Percentiles rank a stretch among this genome's conserved stretches.
Conservation (phyloP, 2,329 filamentous ascomycete genomes). For the Grosmannia huntii region DNA sequence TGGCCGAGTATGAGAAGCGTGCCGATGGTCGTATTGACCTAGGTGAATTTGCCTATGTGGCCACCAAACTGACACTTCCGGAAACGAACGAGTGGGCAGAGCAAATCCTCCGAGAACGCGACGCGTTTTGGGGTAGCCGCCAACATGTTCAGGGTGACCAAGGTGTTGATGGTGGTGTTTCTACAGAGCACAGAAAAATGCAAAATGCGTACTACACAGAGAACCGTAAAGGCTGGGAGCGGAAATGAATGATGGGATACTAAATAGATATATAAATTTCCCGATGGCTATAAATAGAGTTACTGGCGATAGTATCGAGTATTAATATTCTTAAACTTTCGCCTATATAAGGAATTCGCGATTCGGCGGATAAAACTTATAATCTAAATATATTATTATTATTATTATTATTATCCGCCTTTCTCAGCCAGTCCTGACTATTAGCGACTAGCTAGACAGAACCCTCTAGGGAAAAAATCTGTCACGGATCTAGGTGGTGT, state of each 20-base stretch:
- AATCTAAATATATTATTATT: too few relatives aligned
- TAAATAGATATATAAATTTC: neutral
- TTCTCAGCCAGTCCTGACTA: too few relatives aligned
- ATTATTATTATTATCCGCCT: too few relatives aligned
- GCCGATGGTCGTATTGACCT: conserved; percentile 55
- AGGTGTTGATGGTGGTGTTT: conserved; percentile 27
- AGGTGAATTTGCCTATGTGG: conserved; percentile 75
- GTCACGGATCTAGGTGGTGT: too few relatives aligned
- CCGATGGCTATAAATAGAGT: neutral
- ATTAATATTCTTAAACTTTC: too few relatives aligned
- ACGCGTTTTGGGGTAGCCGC: conserved; percentile 53
- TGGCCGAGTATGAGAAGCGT: conserved; percentile 86
- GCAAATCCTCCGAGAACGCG: conserved; percentile 63
- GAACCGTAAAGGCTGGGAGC: neutral
- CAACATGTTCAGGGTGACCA: conserved; percentile 33
- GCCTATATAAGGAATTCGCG: neutral
- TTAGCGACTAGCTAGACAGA: too few relatives aligned
- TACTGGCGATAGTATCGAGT: neutral
- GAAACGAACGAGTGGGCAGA: conserved; percentile 74
- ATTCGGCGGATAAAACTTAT: too few relatives aligned
- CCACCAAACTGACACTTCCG: conserved; percentile 55
- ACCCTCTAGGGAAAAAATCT: too few relatives aligned
- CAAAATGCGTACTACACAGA: conserved; percentile 37
- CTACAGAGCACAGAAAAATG: conserved; percentile 22
- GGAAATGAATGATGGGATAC: neutral